Evolutionary conservation across 345 rosid species (phyloP), one percentile per base, ranked within the genome.

Genomic region (Acer campestre): DNA sequence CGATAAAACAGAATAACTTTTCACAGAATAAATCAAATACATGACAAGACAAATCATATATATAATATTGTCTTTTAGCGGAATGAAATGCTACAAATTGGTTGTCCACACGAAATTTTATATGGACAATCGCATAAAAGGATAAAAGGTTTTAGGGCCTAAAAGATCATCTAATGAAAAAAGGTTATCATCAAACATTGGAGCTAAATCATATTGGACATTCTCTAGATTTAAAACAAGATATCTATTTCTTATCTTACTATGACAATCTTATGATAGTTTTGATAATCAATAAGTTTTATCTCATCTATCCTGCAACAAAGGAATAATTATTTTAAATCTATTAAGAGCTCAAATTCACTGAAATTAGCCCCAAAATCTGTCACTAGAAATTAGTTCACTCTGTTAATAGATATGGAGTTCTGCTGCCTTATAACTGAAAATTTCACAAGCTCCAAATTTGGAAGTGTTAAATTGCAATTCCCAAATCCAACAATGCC

Each of bases 141-240:
- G 12, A 48, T 3, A 25, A 6, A 70, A 70, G 7, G 16, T 23
- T 68, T 23, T 22, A 48, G 73, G 38, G n/a, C 73, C 59, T 12
- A 49, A 48, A 25, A 7, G 20, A 7, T 58, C 46, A 0, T 48
- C 61, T 49, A 13, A 1, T n/a, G 20, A 11, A 16, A 23, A 49
- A 22, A 10, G 22, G 20, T 16, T 49, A 48, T 25, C 61, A 70
- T 23, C 42, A 49, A 51, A 49, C 35, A 6, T 23, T 49, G 14
- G 16, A 49, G 55, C 55, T 13, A 49, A 58, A 58, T 58, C 14
- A 58, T 8, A 58, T 58, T 7, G 23, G 25, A 18, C 29, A 22
- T 71, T 70, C 9, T 71, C 63, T 10, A 35, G 44, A 55, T 17
- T 56, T 31, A 71, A 20, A 71, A 58, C 64, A 58, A 56, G 31